phyloP scores from a whole-genome alignment of 1,284 basidiomycete species.

The Pyrrhoderma noxium region DNA sequence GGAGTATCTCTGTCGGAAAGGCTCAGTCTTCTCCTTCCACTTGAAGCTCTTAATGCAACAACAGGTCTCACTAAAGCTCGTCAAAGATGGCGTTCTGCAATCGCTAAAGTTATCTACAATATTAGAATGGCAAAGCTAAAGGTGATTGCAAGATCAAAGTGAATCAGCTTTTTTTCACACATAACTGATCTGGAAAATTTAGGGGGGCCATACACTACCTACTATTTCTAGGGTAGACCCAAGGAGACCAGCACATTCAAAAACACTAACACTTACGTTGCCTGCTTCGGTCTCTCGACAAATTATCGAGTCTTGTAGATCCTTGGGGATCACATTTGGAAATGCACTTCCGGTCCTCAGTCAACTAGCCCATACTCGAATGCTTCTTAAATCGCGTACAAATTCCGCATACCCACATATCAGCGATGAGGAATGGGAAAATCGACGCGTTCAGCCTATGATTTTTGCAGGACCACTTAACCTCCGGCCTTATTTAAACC shows the following conservation, averaged over 20 bases:
- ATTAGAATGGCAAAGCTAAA: constrained; percentile 29
- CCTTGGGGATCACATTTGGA: constrained; percentile 42
- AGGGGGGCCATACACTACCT: constrained; percentile 56
- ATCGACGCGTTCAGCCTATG: constrained; percentile 44
- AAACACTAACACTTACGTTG: constrained; percentile 23
- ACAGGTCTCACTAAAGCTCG: constrained; percentile 28
- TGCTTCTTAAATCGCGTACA: constrained; percentile 39
- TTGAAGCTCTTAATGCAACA: constrained; percentile 32
- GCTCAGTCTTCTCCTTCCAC: constrained; percentile 35
- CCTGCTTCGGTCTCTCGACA: constrained; percentile 24
- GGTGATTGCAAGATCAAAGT: constrained; percentile 25
- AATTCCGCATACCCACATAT: constrained; percentile 29
- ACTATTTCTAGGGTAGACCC: constrained; percentile 30
- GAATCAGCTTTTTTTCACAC: constrained; percentile 7
- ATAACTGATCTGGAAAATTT: background rate
- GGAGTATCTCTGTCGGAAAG: constrained; percentile 30
- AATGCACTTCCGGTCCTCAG: constrained; percentile 41
- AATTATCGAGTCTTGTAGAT: constrained; percentile 35
- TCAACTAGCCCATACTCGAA: constrained; percentile 48
- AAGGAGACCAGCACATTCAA: constrained; percentile 32
- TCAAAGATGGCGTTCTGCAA: constrained; percentile 42
- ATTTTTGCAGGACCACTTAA: constrained; percentile 43
- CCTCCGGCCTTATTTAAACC: constrained; percentile 44
- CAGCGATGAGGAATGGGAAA: constrained; percentile 44
- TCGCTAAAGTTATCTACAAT: constrained; percentile 33